These are phyloP conservation scores for Macroventuria anomochaeta DNA, from an alignment of 2,329 filamentous ascomycete species.

Conservation along the genomic window DNA sequence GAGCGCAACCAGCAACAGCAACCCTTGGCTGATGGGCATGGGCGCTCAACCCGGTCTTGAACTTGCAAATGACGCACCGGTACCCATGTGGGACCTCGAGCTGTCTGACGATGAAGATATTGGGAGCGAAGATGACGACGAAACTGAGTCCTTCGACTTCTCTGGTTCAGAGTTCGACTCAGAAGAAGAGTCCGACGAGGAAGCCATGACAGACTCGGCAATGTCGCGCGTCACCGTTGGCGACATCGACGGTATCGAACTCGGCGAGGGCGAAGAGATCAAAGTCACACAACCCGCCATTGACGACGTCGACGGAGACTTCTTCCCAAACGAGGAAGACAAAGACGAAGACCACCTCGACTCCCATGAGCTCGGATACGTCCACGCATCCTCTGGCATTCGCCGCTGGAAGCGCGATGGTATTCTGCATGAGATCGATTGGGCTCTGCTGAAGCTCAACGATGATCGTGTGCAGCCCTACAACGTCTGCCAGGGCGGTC, in stretches of 20 bases:
- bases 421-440: slow-evolving; percentile 89
- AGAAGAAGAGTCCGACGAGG: slow-evolving; percentile 39
- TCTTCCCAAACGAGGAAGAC: slow-evolving; percentile 78
- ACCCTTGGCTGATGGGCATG: slow-evolving; percentile 48
- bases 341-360: slow-evolving; percentile 80
- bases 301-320: slow-evolving; percentile 82
- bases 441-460: slow-evolving; percentile 86
- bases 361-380: slow-evolving; percentile 78
- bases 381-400: slow-evolving; percentile 90
- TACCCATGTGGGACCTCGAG: slow-evolving; percentile 52
- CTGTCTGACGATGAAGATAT: slow-evolving; percentile 62
- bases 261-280: slow-evolving; percentile 76
- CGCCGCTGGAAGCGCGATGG: slow-evolving; percentile 74
- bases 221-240: slow-evolving; percentile 52
- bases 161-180: slow-evolving; percentile 63
- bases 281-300: slow-evolving; percentile 90
- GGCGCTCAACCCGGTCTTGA: slow-evolving; percentile 45
- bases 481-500: slow-evolving; percentile 70
- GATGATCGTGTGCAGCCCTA: slow-evolving; percentile 71
- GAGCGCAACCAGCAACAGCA: slow-evolving; percentile 46
- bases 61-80: slow-evolving; percentile 35
- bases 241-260: slow-evolving; percentile 79
- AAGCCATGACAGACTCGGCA: slow-evolving; percentile 39
- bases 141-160: slow-evolving; percentile 53
- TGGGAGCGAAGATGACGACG: slow-evolving; percentile 49